Percentiles rank a stretch among this genome's conserved stretches.
phyloP scores from a whole-genome alignment of 768 basidiomycete genomes.

The Termitomyces sp. region DNA sequence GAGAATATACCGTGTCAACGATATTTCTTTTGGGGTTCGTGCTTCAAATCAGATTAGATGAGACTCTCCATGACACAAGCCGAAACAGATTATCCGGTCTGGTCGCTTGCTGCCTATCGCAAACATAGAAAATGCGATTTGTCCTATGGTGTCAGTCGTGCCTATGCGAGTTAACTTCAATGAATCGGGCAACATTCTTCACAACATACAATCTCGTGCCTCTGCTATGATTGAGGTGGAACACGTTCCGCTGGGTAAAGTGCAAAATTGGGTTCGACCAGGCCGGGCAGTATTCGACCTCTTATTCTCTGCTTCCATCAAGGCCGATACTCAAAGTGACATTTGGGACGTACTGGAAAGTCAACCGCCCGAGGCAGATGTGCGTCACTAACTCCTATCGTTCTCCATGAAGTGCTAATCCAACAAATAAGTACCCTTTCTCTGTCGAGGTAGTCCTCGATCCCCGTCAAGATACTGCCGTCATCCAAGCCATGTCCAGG shows the following conservation, averaged over 20 bases:
- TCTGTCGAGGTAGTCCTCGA: constrained; percentile 26
- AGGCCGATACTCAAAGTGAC: constrained; percentile 8
- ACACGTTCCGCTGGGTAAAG: constrained; percentile 24
- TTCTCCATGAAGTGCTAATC: neutral
- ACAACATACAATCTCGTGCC: constrained; percentile 19
- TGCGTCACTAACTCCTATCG: constrained; percentile 12
- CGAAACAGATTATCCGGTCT: constrained; percentile 26
- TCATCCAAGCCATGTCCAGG: constrained; percentile 22
- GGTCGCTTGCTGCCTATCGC: constrained; percentile 26
- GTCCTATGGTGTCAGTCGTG: constrained; percentile 25
- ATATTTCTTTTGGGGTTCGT: constrained; percentile 29
- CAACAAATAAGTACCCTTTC: constrained; percentile 20
- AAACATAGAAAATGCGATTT: constrained; percentile 21
- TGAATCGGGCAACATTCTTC: constrained; percentile 11
- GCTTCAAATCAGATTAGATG: neutral
- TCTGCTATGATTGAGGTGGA: constrained; percentile 25
- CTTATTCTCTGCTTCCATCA: constrained; percentile 26
- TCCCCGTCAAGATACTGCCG: constrained; percentile 15
- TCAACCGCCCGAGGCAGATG: constrained; percentile 26
- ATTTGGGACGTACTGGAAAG: constrained; percentile 23
- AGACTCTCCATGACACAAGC: neutral
- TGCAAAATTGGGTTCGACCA: constrained; percentile 28
- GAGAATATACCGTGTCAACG: constrained; percentile 18
- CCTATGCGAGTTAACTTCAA: constrained; percentile 23
- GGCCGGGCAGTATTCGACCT: constrained; percentile 24